Percentiles rank a stretch among this genome's conserved stretches.
Conservation (phyloP, 1,139 yeast genomes). For the Pichia sp. region DNA sequence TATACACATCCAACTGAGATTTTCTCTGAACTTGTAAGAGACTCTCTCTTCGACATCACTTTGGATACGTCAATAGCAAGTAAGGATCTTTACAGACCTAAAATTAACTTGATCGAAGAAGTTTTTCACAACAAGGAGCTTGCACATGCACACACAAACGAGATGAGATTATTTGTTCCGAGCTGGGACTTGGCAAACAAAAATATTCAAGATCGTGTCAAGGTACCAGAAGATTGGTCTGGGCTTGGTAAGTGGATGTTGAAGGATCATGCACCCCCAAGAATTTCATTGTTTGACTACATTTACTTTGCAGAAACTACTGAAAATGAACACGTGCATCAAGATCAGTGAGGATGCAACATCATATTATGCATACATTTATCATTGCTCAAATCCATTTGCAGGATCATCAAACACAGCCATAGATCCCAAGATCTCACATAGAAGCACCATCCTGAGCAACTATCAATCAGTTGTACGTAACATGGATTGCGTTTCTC, state of each 20-base stretch:
- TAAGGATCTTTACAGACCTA: background rate
- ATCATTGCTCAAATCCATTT: too few relatives aligned
- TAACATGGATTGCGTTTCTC: too few relatives aligned
- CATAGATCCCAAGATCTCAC: too few relatives aligned
- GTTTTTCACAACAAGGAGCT: conserved; percentile 2
- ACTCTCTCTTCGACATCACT: conserved; percentile 7
- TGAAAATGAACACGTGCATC: too few relatives aligned
- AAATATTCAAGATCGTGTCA: background rate
- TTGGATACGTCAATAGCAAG: background rate
- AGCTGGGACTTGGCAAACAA: conserved; percentile 5
- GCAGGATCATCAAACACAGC: too few relatives aligned
- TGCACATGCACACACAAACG: conserved; percentile 3
- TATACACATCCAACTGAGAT: conserved; percentile 2
- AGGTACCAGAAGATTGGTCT: conserved; percentile 2
- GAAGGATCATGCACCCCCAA: conserved; percentile 8
- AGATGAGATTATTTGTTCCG: conserved; percentile 4
- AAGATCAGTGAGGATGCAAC: too few relatives aligned
- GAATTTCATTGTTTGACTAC: conserved; percentile 6
- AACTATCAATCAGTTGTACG: too few relatives aligned
- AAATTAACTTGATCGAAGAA: conserved; percentile 3
- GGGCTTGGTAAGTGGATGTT: conserved; percentile 6
- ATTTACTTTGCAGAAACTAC: background rate
- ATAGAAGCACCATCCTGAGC: too few relatives aligned
- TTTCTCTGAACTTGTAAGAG: conserved; percentile 2
- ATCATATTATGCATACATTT: too few relatives aligned